Conservation (phyloP, 2,329 filamentous ascomycete species). For the Aspergillus arachidicola region DNA sequence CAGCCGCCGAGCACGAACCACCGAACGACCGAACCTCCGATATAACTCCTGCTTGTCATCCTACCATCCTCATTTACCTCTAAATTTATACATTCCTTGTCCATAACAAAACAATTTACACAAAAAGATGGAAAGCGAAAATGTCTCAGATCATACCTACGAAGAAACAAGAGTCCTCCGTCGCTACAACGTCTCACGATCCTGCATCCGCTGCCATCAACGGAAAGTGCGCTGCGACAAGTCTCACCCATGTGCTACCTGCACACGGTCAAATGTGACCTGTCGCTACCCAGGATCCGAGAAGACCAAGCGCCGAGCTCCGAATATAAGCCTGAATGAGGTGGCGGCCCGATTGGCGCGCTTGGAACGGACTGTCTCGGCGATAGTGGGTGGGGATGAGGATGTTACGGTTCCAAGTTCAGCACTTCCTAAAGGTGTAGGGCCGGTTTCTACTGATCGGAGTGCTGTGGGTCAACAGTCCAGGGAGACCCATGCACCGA, state of each 20-base stretch:
- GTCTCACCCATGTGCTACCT: conserved; percentile 25
- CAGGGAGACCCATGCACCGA: not conserved
- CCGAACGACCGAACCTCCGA: not conserved
- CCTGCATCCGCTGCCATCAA: conserved; percentile 33
- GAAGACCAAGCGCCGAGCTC: conserved; percentile 22
- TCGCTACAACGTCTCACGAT: conserved; percentile 31
- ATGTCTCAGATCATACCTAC: not conserved
- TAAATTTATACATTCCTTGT: not conserved
- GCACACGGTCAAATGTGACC: conserved; percentile 19
- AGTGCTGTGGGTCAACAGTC: not conserved
- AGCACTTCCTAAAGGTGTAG: not conserved
- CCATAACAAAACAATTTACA: not conserved
- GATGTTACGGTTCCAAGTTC: not conserved
- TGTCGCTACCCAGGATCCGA: conserved; percentile 30
- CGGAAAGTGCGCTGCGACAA: conserved; percentile 34
- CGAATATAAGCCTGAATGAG: conserved; percentile 22
- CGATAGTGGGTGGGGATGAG: not conserved
- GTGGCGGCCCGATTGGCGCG: conserved; percentile 25
- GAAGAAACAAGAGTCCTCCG: conserved; percentile 6
- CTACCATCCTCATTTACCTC: no score
- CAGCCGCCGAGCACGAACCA: not conserved
- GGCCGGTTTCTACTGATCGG: not conserved
- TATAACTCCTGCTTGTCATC: not conserved
- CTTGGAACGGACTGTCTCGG: conserved; percentile 25
- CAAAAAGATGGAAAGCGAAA: not conserved